Base-by-base conservation (phyloP, 2,329 filamentous ascomycete species). In the Madurella mycetomatis region DNA sequence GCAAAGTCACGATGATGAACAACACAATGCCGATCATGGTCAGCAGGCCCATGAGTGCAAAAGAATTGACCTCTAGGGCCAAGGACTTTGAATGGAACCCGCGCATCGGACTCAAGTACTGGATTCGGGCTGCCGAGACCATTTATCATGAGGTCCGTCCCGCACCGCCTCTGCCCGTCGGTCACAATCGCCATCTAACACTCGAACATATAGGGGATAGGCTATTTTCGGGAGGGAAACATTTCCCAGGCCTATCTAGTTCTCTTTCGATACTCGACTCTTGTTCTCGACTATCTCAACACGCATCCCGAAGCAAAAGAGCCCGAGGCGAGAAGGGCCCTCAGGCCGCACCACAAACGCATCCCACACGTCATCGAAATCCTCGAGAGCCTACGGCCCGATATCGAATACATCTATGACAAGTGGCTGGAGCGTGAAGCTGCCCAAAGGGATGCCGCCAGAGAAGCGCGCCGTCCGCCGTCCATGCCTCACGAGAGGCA, bases 231-330 rank as follows among this genome's bases (percentile, higher is more conserved):
- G 41, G 92, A 97, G 70, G 86, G 87, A 65, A 92, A 96, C 71
- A 84, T 90, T 60, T 84, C 91, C 64, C 87, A 94, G 66, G 89
- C 92, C 4, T 99, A 95, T 70, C 81, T 96, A 51, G 84, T 97
- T 55, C 82, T 95, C n/a, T 90, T 94, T 68, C 85, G 94, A 62
- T 91, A 95, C 72, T 90, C 90, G 9, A 80, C 86, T 50, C 83
- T 99, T n/a, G 82, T 96, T 19, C 75, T 96, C 30, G 82, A 90
- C 7, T 80, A 87, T 51, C 77, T 99, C 9, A 79, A 82, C 0
- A 79, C 75, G 1, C 94, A 97, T 64, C 91, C 92, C 1, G 84
- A 94, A 53, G 83, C 83, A 44, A 86, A 82, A 62, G 79, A 83
- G 8, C 78, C 82, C 9, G 82, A 86, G 37, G 85, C 83, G 9